Base-by-base conservation (phyloP, 164 flowering plant genomes). In the Berberis thunbergii region DNA sequence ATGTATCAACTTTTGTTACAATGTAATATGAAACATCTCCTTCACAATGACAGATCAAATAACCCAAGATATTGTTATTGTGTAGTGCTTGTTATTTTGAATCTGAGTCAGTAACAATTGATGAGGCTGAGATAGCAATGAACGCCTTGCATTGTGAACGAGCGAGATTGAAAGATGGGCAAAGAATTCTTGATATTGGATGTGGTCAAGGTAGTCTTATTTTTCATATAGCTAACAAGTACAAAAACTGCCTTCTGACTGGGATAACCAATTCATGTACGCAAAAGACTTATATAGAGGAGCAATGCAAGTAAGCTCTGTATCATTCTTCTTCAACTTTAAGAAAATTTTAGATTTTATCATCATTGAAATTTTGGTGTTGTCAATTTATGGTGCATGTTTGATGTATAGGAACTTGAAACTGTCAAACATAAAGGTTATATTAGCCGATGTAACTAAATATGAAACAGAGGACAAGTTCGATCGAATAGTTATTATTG, bases 401-500 rank as follows among this genome's bases (percentile, higher is more conserved):
- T 39, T 59, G n/a, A 52, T 52, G 52, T 7, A 9, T 43, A 72
- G 74, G 54, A 63, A 42, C 8, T 61, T 58, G 41, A 49, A 67
- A 1, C 41, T 72, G 4, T 41, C 50, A 7, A 72, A 72, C 43
- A 65, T 72, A 2, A 67, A 72, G 61, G 62, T 72, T 2, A 54
- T 72, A 54, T 59, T 67, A 55, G 74, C 70, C 10, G 74, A 72
- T 52, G 65, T 72, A 46, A 72, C 68, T 3, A 64, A 42, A 64
- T 49, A 58, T 11, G 61, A 64, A 9, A 67, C 41, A 11, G 68
- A 72, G 41, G 39, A 53, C 43, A 53, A 45, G 3, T 67, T 41
- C 49, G 74, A 72, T 63, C 64, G 74, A 8, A 10, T 72, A 42
- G 11, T 72, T 0, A 64, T 64, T 26, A 64, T 72, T 44, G 68